These are phyloP conservation scores for Lentinula lateritia DNA, from an alignment of 768 basidiomycete genomes.

Conservation along the genomic window DNA sequence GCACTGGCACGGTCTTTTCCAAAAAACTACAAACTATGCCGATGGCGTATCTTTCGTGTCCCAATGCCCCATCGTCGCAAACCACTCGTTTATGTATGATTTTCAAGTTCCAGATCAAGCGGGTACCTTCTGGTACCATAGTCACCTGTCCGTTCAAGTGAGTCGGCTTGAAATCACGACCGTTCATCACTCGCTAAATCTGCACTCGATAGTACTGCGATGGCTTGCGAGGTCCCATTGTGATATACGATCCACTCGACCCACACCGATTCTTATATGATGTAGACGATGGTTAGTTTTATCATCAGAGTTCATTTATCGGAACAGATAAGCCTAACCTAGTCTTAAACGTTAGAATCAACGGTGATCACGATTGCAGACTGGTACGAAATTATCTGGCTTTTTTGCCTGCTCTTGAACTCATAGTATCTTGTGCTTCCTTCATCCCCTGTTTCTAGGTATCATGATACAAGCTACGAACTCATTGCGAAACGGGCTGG, in stretches of 20 bases:
- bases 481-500: constrained; percentile 12
- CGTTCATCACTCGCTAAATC: neutral
- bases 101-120: constrained; percentile 18
- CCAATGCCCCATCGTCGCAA: constrained; percentile 22
- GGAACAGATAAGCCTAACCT: neutral
- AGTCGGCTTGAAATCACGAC: neutral
- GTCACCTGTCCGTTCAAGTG: constrained; percentile 26
- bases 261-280: constrained; percentile 36
- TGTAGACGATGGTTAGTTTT: constrained; percentile 29
- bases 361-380: constrained; percentile 12
- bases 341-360: neutral
- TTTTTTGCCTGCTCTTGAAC: neutral
- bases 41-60: constrained; percentile 17
- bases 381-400: neutral
- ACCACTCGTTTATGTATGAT: constrained; percentile 15
- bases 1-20: constrained; percentile 20
- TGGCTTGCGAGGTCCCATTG: constrained; percentile 27
- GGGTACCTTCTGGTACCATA: constrained; percentile 40
- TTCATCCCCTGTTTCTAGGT: constrained; percentile 20
- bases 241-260: constrained; percentile 34
- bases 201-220: neutral
- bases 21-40: constrained; percentile 15
- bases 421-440: constrained; percentile 3
- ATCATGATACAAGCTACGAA: constrained; percentile 23
- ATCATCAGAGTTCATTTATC: neutral